phyloP scores from a whole-genome alignment of 768 basidiomycete genomes.

The Rhizopogon vulgaris region DNA sequence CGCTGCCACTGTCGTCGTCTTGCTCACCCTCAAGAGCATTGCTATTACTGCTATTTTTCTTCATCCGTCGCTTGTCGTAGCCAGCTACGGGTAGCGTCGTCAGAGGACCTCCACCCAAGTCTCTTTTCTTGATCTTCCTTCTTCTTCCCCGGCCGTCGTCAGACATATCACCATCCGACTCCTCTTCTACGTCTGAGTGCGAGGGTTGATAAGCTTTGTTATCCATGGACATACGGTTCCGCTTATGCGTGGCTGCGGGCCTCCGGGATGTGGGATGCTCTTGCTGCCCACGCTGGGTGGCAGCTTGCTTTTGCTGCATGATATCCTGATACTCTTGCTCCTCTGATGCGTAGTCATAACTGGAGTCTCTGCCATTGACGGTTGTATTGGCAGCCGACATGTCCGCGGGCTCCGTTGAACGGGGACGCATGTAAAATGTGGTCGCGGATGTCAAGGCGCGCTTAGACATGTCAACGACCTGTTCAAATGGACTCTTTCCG shows the following conservation, averaged over 20 bases:
- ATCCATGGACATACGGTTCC: slow-evolving; percentile 64
- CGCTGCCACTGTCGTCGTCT: slow-evolving; percentile 40
- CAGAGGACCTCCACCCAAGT: slow-evolving; percentile 47
- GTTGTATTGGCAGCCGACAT: slow-evolving; percentile 28
- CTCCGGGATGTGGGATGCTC: slow-evolving; percentile 24
- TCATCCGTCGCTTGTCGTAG: slow-evolving; percentile 57
- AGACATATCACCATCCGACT: slow-evolving; percentile 56
- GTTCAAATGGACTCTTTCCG: slow-evolving; percentile 65
- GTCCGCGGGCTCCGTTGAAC: slow-evolving; percentile 49
- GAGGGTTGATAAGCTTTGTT: slow-evolving; percentile 79
- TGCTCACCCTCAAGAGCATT: slow-evolving; percentile 38
- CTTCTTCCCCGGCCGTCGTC: slow-evolving; percentile 48
- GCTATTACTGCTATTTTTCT: slow-evolving; percentile 40
- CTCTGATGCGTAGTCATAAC: slow-evolving; percentile 77
- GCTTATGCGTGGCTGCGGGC: slow-evolving; percentile 33
- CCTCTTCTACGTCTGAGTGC: slow-evolving; percentile 54
- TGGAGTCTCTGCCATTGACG: slow-evolving; percentile 35
- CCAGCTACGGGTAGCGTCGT: slow-evolving; percentile 63
- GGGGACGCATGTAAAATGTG: slow-evolving; percentile 58
- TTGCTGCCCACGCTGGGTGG: slow-evolving; percentile 13
- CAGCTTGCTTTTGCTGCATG: slow-evolving; percentile 18
- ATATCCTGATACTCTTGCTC: slow-evolving; percentile 54
- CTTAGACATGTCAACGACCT: slow-evolving; percentile 50
- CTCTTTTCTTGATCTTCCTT: slow-evolving; percentile 44
- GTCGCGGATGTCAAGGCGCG: slow-evolving; percentile 49